phyloP scores from a whole-genome alignment of 1,139 yeast species.

The Geotrichum aggregatum region DNA sequence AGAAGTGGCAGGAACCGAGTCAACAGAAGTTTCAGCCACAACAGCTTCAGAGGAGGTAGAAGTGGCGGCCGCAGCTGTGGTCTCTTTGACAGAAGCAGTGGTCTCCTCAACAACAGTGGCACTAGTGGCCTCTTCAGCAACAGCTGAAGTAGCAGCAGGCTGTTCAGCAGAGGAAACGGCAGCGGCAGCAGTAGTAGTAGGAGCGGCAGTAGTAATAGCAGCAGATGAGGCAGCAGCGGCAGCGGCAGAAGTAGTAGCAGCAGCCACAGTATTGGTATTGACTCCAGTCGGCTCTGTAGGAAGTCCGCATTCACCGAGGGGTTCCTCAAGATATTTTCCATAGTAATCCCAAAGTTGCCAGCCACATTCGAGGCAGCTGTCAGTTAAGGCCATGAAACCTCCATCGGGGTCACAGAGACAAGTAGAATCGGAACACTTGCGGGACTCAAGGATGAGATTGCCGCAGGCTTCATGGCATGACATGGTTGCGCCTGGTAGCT shows the following conservation, averaged over 20 bases:
- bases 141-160: no score
- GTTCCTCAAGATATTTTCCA: conserved; percentile 12
- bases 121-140: not conserved
- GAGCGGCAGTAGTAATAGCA: conserved; percentile 4
- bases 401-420: conserved; percentile 18
- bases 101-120: not conserved
- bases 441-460: conserved; percentile 18
- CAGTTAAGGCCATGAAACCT: conserved; percentile 10
- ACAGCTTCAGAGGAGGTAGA: no score
- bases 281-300: conserved; percentile 16
- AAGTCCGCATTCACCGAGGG: conserved; percentile 10
- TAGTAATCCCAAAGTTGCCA: conserved; percentile 17
- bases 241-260: not conserved
- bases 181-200: not conserved
- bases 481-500: conserved; percentile 19
- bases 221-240: conserved; percentile 3
- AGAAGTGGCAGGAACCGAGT: not conserved
- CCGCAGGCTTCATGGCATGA: conserved; percentile 21
- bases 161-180: not conserved
- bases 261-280: not conserved
- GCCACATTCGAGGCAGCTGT: conserved; percentile 19
- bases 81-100: not conserved
- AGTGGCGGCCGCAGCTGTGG: not conserved
- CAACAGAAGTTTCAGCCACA: no score
- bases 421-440: conserved; percentile 12